Evolutionary conservation across 805 yeast genomes (phyloP), one percentile per base, ranked within the genome.

Genomic region (Candida ulmi): DNA sequence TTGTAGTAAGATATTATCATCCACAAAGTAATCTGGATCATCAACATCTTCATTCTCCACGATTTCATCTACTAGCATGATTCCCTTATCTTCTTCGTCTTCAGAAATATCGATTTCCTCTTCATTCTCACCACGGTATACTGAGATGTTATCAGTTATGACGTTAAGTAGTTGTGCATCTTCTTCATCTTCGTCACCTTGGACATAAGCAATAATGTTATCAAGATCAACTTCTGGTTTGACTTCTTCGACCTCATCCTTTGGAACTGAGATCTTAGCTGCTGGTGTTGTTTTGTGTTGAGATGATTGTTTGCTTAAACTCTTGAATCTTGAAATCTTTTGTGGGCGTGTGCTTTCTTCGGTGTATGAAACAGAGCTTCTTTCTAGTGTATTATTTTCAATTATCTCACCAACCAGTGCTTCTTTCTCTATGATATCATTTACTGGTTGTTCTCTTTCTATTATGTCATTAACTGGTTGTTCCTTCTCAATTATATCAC

Each of bases 51-150:
- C 68, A 24, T 54, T 55, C 30, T 56, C 82, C 2, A 72, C 61
- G 32, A 74, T 65, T 17, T 60, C 58, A 29, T 70, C 76, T 3
- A 58, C 47, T 35, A 74, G 46, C 38, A 72, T 61, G 17, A 67
- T 65, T 0, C 60, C 65, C 6, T 21, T 21, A 15, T 66, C 66
- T 13, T 55, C 64, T 1, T 60, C 63, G 6, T 61, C 69, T 3
- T 57, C 63, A 12, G 54, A 62, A 5, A 57, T 63, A 9, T 51
- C 55, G 3, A 44, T 47, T 12, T 36, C 30, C 3, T 56, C 62
- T 16, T 52, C 60, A 2, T 50, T 57, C 4, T 55, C 58, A 11
- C 49, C 56, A 17, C 35, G 17, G 23, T 43, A 51, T 1, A 51
- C 57, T 2, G 39, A 33, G 15, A 54, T 41, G 28, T 44, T 45